Conservation (phyloP, 1,139 yeast genomes). For the Kodamaea suecica region DNA sequence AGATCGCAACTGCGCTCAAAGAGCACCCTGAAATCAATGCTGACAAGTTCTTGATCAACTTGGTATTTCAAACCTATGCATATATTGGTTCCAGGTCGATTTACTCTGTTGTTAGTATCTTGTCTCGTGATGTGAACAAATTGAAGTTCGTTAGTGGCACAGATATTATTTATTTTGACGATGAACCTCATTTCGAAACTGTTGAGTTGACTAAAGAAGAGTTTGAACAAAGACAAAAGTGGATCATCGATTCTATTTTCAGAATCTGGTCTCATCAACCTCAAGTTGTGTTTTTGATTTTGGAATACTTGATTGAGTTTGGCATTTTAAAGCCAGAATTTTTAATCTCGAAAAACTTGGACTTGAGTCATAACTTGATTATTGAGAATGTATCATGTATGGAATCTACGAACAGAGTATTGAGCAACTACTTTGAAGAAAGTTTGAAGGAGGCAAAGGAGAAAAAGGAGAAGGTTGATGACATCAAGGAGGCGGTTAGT, state of each 20-base stretch:
- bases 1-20: conserved; percentile 24
- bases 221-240: conserved; percentile 29
- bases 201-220: conserved; percentile 40
- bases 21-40: conserved; percentile 27
- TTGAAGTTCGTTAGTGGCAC: conserved; percentile 45
- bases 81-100: conserved; percentile 87
- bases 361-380: conserved; percentile 30
- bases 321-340: conserved; percentile 43
- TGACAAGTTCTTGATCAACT: conserved; percentile 52
- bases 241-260: conserved; percentile 63
- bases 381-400: conserved; percentile 46
- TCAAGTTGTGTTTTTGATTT: conserved; percentile 70
- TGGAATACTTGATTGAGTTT: conserved; percentile 59
- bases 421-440: conserved; percentile 18
- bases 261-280: conserved; percentile 82
- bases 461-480: conserved; percentile 11
- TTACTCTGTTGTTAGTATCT: conserved; percentile 76
- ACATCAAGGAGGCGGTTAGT: background rate
- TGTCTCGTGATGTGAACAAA: conserved; percentile 53
- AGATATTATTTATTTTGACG: conserved; percentile 26
- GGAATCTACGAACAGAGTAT: conserved; percentile 42
- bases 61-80: conserved; percentile 70
- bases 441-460: conserved; percentile 6
- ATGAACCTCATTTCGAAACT: conserved; percentile 34
- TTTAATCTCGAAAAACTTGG: conserved; percentile 44